Conservation (phyloP, 2,329 filamentous ascomycete genomes). For the Helotiales sp. region DNA sequence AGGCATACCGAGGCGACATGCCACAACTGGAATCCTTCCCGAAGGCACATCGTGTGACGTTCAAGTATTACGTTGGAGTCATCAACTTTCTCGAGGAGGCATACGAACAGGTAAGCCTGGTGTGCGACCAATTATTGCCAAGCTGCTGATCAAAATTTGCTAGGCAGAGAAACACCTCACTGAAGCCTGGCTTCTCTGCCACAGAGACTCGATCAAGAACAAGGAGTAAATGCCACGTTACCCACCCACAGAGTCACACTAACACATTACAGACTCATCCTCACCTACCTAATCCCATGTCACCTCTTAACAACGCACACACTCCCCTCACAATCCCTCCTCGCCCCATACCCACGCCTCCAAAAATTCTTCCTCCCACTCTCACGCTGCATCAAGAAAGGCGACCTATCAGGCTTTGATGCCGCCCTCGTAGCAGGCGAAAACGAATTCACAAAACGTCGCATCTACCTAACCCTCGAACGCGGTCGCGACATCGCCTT, state of each 20-base stretch:
- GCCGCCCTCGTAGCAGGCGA: slow-evolving; percentile 77
- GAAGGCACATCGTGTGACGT: slow-evolving; percentile 88
- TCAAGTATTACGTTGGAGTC: slow-evolving; percentile 94
- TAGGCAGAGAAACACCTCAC: slow-evolving; percentile 79
- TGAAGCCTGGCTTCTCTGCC: slow-evolving; percentile 80
- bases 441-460: slow-evolving; percentile 87
- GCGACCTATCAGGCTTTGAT: slow-evolving; percentile 83
- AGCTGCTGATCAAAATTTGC: slow-evolving; percentile 5
- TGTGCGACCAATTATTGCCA: not conserved
- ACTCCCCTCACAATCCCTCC: slow-evolving; percentile 70
- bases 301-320: slow-evolving; percentile 86
- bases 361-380: slow-evolving; percentile 78
- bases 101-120: slow-evolving; percentile 66
- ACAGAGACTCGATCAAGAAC: slow-evolving; percentile 70
- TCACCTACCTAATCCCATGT: slow-evolving; percentile 93
- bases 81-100: slow-evolving; percentile 94
- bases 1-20: slow-evolving; percentile 77
- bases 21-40: slow-evolving; percentile 79
- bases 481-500: slow-evolving; percentile 88
- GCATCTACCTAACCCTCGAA: slow-evolving; percentile 94
- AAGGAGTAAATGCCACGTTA: slow-evolving; percentile 62
- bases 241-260: slow-evolving; percentile 8
- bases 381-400: slow-evolving; percentile 74
- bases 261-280: slow-evolving; percentile 65
- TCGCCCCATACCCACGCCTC: slow-evolving; percentile 74